Evolutionary conservation across 2,329 filamentous ascomycete genomes (phyloP).

Genomic region (Scedosporium minutisporum): DNA sequence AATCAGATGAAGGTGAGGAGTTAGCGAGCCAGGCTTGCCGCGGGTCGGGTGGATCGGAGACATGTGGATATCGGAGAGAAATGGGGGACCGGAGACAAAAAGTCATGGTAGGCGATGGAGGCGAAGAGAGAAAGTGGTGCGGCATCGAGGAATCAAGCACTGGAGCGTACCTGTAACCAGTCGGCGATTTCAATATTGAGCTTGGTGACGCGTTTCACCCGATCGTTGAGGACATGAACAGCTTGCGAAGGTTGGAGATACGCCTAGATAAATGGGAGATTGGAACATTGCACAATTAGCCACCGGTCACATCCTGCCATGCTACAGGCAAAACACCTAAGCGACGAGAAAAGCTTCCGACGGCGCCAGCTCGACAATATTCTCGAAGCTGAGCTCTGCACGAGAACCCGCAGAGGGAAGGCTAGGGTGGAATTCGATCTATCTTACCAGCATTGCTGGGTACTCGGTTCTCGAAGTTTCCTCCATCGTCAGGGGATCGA

Average conservation of each 20-base stretch:
- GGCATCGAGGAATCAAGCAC: neutral
- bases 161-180: slow-evolving; percentile 73
- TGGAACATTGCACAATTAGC: slow-evolving; percentile 1
- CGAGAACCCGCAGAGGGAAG: no score
- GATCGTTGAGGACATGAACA: slow-evolving; percentile 71
- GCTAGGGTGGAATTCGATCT: neutral
- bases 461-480: slow-evolving; percentile 81
- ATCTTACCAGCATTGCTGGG: slow-evolving; percentile 81
- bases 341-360: neutral
- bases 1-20: neutral
- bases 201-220: slow-evolving; percentile 76
- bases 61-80: neutral
- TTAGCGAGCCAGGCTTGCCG: neutral
- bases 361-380: neutral
- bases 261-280: slow-evolving; percentile 41
- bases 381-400: neutral
- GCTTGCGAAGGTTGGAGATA: slow-evolving; percentile 74
- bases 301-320: slow-evolving; percentile 3
- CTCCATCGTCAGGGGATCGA: slow-evolving; percentile 51
- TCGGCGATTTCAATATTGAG: slow-evolving; percentile 89
- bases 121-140: neutral
- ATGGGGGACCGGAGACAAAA: neutral
- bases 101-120: neutral
- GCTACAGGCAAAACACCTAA: neutral
- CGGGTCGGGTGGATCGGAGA: neutral